Base-by-base conservation (phyloP, 2,329 filamentous ascomycete genomes). In the Fusarium sp. region DNA sequence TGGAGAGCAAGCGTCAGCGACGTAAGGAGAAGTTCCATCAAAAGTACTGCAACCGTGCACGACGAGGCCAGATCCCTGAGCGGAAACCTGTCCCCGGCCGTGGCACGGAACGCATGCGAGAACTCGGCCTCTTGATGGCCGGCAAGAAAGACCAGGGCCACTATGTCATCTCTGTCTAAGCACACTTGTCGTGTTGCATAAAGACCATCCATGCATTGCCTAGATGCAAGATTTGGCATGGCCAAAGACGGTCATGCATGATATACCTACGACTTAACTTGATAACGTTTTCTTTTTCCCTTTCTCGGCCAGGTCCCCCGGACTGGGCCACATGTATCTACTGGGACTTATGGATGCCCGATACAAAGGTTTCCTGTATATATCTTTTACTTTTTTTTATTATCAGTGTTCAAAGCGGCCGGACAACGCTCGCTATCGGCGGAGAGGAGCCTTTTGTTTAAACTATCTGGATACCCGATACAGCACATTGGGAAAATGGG, bases 1-100 rank as follows among this genome's bases (percentile, higher is more conserved):
- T 99, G 1, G 96, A 99, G 85, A 93, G 94, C 83, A 98, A 98
- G 86, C 93, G 95, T 29, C 94, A 96, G 85, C 92, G 96, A 74
- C 93, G 96, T 77, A 95, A 93, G 84, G 95, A 98, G 83, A 98
- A 98, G 83, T 93, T 95, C 79, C 93, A 94, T 81, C 93, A 95
- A 78, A 96, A 97, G 82, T 93, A 96, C 80, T 97, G 94, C 85
- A 92, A 94, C 80, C 94, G 94, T 78, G 92, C 92, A 66, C 91
- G 92, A 73, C 95, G 94, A 79, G 89, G 89, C 14, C 88, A 90
- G 76, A 86, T 89, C 24, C 84, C 85, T 5, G 88, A 89, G 76
- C 90, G 92, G 76, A 92, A 90, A 77, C 91, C 93, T 63, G 89
- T 92, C 78, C 94, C 94, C 42, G 96, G 96, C 64, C 93, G 94